Evolutionary conservation across 768 basidiomycete species (phyloP), one percentile per base, ranked within the genome.

Genomic region (Dacryopinax spathularia): DNA sequence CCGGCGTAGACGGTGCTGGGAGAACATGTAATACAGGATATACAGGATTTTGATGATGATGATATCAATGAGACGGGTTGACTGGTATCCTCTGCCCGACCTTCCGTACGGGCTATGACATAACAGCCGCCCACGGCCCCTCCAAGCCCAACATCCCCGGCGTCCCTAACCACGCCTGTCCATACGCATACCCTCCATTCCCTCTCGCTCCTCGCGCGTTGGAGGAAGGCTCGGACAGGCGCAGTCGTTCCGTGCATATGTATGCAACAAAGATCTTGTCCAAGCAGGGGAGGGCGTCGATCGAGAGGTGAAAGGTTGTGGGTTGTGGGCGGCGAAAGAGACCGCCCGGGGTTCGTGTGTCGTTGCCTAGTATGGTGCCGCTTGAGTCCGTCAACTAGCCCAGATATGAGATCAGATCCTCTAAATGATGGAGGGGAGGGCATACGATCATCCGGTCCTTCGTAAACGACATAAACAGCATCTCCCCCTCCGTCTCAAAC

Each of bases 231-330:
- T n/a, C n/a, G n/a, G n/a, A n/a, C n/a, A n/a, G n/a, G n/a, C n/a
- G n/a, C n/a, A n/a, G n/a, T n/a, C n/a, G n/a, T n/a, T 56, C 48
- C 48, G 31, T 56, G 48, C 48, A 56, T 22, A 56, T 56, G 48
- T 56, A 56, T 29, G 48, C 48, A 15, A 56, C 48, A 20, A 56
- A 56, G 13, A 56, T 29, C 9, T 56, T 13, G 48, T 56, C 48
- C 48, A 56, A 27, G 25, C 15, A 13, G 31, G 25, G 25, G 48
- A 56, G 48, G 25, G 29, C 9, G 5, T 13, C 48, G 25, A 29
- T 20, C 6, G 48, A 56, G 7, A 56, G 25, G 29, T 56, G 10
- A 29, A 56, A 56, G 10, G 29, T 56, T 10, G 5, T 31, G 7
- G 48, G 48, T 5, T 27, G 9, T 13, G 25, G 48, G 3, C 29